Percentiles rank a stretch among this genome's conserved stretches.
phyloP scores from a whole-genome alignment of 768 basidiomycete species.

The Panus rudis region DNA sequence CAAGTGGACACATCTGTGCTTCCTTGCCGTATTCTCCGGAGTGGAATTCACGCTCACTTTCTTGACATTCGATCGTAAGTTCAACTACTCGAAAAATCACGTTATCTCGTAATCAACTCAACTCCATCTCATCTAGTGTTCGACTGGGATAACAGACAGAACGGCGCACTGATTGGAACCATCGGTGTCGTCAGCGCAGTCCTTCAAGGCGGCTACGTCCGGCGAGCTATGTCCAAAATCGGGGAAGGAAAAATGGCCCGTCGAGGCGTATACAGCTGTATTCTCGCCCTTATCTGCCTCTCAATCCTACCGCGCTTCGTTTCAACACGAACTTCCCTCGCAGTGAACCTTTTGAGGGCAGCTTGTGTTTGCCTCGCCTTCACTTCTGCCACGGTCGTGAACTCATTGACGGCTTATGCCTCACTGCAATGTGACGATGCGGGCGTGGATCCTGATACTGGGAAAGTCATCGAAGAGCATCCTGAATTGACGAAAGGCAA shows the following conservation, averaged over 20 bases:
- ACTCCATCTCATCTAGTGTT: conserved; percentile 46
- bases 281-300: conserved; percentile 62
- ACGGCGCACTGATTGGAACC: conserved; percentile 75
- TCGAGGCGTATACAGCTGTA: conserved; percentile 71
- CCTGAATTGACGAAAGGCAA: conserved; percentile 75
- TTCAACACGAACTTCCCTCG: conserved; percentile 32
- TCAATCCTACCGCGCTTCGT: conserved; percentile 59
- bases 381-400: conserved; percentile 94
- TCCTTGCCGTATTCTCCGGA: conserved; percentile 88
- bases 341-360: conserved; percentile 49
- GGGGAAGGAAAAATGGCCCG: conserved; percentile 83
- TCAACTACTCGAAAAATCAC: conserved; percentile 1
- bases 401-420: conserved; percentile 83
- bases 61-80: conserved; percentile 81
- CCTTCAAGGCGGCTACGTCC: conserved; percentile 92
- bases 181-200: conserved; percentile 89
- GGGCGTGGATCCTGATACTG: conserved; percentile 46
- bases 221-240: conserved; percentile 64
- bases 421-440: conserved; percentile 83
- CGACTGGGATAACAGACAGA: conserved; percentile 86
- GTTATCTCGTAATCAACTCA: not conserved
- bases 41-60: conserved; percentile 97
- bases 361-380: conserved; percentile 85
- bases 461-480: conserved; percentile 47
- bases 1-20: conserved; percentile 71